These are phyloP conservation scores for Zopfochytrium polystomum DNA, from an alignment of 371 early-diverging fungal genomes.

Conservation along the genomic window DNA sequence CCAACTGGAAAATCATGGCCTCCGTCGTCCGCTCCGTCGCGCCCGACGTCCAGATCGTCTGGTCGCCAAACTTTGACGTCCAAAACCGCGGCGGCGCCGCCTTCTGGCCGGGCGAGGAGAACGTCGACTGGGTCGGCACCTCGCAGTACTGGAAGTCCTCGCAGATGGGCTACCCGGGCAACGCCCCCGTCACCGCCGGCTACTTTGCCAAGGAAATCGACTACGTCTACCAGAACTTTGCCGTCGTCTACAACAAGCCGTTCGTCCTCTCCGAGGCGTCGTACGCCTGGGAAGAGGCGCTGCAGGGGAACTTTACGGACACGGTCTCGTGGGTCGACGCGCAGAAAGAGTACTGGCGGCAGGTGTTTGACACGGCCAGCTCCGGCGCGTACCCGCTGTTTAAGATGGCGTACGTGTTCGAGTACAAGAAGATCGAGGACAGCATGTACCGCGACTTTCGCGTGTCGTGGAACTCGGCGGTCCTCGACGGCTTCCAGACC, in stretches of 20 bases:
- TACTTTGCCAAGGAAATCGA: constrained; percentile 3
- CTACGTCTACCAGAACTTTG: too few species aligned
- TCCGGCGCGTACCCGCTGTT: constrained; percentile 1
- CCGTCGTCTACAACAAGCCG: constrained; percentile 8
- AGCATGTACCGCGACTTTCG: too few species aligned
- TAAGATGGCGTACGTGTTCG: neutral
- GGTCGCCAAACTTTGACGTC: constrained; percentile 23
- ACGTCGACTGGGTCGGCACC: too few species aligned
- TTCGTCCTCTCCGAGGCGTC: constrained; percentile 10
- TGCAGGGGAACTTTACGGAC: too few species aligned
- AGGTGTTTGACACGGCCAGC: neutral
- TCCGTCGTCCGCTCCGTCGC: neutral
- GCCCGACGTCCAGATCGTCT: constrained; percentile 18
- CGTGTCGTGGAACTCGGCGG: too few species aligned
- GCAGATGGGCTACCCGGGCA: neutral
- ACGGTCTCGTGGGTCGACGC: constrained; percentile 10
- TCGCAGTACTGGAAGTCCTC: neutral
- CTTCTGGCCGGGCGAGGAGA: constrained; percentile 4
- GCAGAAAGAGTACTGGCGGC: neutral
- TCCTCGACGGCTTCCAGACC: too few species aligned
- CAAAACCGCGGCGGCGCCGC: neutral
- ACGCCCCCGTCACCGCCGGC: neutral
- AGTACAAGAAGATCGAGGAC: too few species aligned
- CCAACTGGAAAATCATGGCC: constrained; percentile 7
- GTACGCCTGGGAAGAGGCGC: too few species aligned